Base-by-base conservation (phyloP, 345 rosid genomes). In the Excoecaria cochinchinensis region DNA sequence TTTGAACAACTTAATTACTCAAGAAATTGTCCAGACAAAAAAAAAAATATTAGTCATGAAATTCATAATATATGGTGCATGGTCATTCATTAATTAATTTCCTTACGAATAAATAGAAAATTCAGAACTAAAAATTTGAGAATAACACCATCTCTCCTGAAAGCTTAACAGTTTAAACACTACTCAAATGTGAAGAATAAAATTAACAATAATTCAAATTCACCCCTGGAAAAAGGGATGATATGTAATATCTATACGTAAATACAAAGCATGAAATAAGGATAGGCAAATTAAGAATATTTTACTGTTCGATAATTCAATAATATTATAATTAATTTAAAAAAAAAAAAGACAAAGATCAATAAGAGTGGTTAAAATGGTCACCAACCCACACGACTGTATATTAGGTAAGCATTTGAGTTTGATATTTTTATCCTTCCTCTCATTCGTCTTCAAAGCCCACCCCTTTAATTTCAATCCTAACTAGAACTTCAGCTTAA, bases 351-450 rank as follows among this genome's bases (percentile, higher is more conserved):
- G 71, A 77, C 31, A 36, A 52, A 71, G 64, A 44, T 77, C 14
- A 63, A 74, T 40, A 50, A 36, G 86, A 79, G 91, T 86, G 76
- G 93, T 87, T 87, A 86, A 87, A 79, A 83, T 51, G 90, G 74
- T 84, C 74, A 89, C 91, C 93, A 89, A 89, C 85, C 89, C 84
- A 17, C 74, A 81, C 66, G 87, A 87, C 88, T 64, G 79, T 22
- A 21, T 39, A 46, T 74, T 80, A 73, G 75, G 81, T 69, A 77
- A 60, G 68, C 79, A 76, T 78, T 82, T 78, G 69, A 56, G 75
- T 76, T 78, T 80, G 60, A 58, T 40, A 56, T 47, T 69, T 71
- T 58, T 40, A 67, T 56, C 62, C 24, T 61, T 39, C 19, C 17
- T 70, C 51, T 39, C 47, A 6, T 67, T 57, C 74, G 70, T 78